Evolutionary conservation across 1,284 basidiomycete species (phyloP).

Genomic region (Lignosus rhinocerotis): DNA sequence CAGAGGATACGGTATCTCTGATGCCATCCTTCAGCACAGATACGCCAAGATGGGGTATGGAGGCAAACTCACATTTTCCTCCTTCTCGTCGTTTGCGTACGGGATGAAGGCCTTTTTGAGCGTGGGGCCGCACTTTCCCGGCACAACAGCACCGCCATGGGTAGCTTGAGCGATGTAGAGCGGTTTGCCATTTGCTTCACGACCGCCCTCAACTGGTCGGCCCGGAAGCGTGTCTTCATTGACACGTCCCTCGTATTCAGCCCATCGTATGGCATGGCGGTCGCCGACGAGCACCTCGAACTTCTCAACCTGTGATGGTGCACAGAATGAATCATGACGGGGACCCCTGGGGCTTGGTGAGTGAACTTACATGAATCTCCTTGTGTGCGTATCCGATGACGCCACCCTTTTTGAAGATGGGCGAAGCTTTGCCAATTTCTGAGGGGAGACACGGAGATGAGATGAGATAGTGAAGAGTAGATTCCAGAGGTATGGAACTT

Average conservation of each 20-base stretch:
- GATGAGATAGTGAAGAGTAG: constrained; percentile 13
- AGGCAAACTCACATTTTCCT: constrained; percentile 39
- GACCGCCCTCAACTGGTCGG: constrained; percentile 66
- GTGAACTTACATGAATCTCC: constrained; percentile 52
- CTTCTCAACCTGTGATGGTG: constrained; percentile 44
- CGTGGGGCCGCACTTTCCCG: constrained; percentile 62
- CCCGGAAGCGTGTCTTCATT: constrained; percentile 44
- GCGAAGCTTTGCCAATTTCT: constrained; percentile 70
- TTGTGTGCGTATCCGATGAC: constrained; percentile 60
- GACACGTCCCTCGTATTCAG: constrained; percentile 46
- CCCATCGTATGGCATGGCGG: constrained; percentile 58
- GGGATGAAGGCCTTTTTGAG: constrained; percentile 58
- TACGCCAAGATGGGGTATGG: background rate
- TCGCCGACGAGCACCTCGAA: constrained; percentile 74
- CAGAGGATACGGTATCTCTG: constrained; percentile 48
- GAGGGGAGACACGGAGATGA: background rate
- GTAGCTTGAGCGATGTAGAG: constrained; percentile 63
- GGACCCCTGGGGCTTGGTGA: background rate
- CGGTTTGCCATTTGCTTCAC: constrained; percentile 58
- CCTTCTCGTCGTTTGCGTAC: constrained; percentile 49
- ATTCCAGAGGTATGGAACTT: constrained; percentile 33
- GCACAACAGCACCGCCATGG: constrained; percentile 51
- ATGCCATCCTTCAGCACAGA: background rate
- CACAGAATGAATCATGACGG: background rate
- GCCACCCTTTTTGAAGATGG: constrained; percentile 56